Evolutionary conservation across 129 eudicot genomes (phyloP), one percentile per base, ranked within the genome.

Genomic region (Flaveria bidentis): DNA sequence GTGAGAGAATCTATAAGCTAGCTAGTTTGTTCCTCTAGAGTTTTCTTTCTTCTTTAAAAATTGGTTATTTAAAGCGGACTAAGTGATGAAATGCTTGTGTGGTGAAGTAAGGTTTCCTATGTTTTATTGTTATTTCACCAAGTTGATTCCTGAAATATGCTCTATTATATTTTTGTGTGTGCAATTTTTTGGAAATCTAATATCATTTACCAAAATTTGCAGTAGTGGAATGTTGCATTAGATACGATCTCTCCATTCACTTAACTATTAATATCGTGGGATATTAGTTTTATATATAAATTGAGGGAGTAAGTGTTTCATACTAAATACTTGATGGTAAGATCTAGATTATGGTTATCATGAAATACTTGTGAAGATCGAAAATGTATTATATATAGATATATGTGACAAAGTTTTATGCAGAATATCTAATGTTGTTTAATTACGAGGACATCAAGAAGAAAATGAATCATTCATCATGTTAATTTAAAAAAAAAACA

Each of bases 241-340:
- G 70, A 64, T 64, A 64, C 70, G n/a, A n/a, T 39, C 47, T 64
- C 23, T 30, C 70, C 70, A 64, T 64, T 33, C 30, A 57, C 64
- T 22, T 57, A 3, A 6, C 33, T 22, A 22, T 20, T 57, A 20
- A 56, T 56, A 56, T 4, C 13, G 30, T 20, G 63, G 25, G 9
- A 22, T 13, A 8, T 0, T 53, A 22, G 4, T 5, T 55, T 10
- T 17, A 17, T 55, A 55, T 55, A 45, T 45, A 28, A 57, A 20
- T 57, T 57, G 64, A 20, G 2, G 13, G 23, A 55, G 26, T 55
- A 11, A 55, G 5, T 20, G 26, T 9, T 12, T 55, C 62, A 55
- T 55, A 14, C 5, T 62, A 30, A 62, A 26, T 25, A 15, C 52
- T 71, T 28, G 9, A 28, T 51, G 4, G 76, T 15, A 28, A 30